These are phyloP conservation scores for Trametes punicea DNA, from an alignment of 768 basidiomycete species.

Conservation along the genomic window DNA sequence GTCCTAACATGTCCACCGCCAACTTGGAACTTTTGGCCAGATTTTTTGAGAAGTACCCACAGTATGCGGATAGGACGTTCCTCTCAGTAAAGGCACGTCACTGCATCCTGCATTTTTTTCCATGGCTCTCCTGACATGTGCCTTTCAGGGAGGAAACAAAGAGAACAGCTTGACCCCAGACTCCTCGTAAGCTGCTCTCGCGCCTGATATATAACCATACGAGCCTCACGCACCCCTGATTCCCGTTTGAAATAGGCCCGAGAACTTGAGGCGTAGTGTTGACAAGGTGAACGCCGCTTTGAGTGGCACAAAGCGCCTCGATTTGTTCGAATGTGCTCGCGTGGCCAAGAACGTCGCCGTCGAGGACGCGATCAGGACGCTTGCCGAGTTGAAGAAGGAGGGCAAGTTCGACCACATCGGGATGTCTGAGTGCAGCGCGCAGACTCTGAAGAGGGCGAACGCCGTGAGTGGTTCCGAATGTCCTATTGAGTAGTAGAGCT, in stretches of 20 bases:
- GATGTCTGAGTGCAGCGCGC: constrained; percentile 50
- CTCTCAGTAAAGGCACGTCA: constrained; percentile 45
- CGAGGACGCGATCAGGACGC: constrained; percentile 42
- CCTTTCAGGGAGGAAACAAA: constrained; percentile 24
- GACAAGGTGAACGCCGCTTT: constrained; percentile 41
- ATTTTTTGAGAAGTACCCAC: constrained; percentile 47
- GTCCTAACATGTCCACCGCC: constrained; percentile 33
- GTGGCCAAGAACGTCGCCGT: constrained; percentile 41
- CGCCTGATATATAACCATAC: not conserved
- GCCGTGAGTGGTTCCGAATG: constrained; percentile 30
- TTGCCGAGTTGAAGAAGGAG: constrained; percentile 48
- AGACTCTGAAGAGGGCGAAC: constrained; percentile 41
- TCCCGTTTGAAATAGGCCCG: constrained; percentile 22
- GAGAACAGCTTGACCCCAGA: constrained; percentile 17
- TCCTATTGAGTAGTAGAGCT: not conserved
- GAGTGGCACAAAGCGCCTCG: constrained; percentile 51
- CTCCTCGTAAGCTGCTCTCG: constrained; percentile 27
- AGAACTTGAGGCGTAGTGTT: constrained; percentile 49
- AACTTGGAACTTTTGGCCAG: constrained; percentile 48
- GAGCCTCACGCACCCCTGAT: too few species aligned
- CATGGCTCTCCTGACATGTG: not conserved
- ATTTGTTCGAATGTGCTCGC: constrained; percentile 56
- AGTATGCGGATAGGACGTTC: constrained; percentile 43
- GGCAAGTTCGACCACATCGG: constrained; percentile 61
- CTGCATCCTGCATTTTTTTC: not conserved